phyloP scores from a whole-genome alignment of 2,329 filamentous ascomycete species.

The Septoria petroselini region DNA sequence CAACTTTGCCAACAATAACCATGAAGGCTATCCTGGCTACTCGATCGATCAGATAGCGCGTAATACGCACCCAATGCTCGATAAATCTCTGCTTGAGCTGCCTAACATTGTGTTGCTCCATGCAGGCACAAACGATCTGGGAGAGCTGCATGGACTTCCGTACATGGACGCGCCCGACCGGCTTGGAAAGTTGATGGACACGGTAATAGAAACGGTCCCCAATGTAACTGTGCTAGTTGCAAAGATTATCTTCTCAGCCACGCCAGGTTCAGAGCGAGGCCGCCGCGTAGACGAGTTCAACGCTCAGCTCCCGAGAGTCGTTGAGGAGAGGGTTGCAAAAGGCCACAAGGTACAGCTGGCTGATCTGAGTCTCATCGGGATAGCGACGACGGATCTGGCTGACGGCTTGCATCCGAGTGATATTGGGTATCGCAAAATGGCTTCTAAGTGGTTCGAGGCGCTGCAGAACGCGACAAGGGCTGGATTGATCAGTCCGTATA shows the following conservation, averaged over 20 bases:
- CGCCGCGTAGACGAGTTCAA: constrained; percentile 5
- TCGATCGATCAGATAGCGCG: constrained; percentile 7
- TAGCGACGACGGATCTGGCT: constrained; percentile 4
- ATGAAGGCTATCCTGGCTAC: constrained; percentile 17
- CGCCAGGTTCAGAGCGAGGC: background rate
- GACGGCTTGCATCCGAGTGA: constrained; percentile 20
- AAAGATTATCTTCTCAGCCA: constrained; percentile 12
- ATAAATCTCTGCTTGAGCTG: background rate
- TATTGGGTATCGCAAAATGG: constrained; percentile 17
- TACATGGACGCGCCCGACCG: constrained; percentile 7
- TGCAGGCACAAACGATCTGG: constrained; percentile 22
- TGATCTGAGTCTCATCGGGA: constrained; percentile 17
- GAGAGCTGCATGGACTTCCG: background rate
- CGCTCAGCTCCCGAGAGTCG: constrained; percentile 6
- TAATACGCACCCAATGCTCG: constrained; percentile 6
- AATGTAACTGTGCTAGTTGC: constrained; percentile 19
- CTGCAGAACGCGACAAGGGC: constrained; percentile 10
- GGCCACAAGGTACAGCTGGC: constrained; percentile 15
- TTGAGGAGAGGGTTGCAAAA: constrained; percentile 4
- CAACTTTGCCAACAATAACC: constrained; percentile 11
- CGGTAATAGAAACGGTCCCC: constrained; percentile 13
- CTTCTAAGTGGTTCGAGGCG: constrained; percentile 9
- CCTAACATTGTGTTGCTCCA: constrained; percentile 22
- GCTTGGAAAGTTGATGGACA: constrained; percentile 20
- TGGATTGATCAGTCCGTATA: constrained; percentile 18